Evolutionary conservation across 352 stramenopile genomes (phyloP).

Genomic region (Pythium apleroticum): DNA sequence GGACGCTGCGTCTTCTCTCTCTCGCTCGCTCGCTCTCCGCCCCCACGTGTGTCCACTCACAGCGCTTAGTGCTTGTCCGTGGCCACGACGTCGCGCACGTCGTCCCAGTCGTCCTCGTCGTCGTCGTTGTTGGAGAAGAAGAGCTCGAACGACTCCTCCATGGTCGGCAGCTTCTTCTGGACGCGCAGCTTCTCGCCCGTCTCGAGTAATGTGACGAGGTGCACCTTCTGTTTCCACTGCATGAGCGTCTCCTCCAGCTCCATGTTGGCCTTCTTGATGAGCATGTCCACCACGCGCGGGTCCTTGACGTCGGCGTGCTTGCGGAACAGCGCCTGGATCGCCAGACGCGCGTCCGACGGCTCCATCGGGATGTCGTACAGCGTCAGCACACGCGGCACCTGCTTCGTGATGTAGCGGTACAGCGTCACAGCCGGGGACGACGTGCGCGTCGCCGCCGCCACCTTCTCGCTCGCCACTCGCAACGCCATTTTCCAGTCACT

Average conservation of each 20-base stretch:
- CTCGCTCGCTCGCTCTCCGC: too few species aligned
- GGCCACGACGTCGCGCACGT: conserved; percentile 41
- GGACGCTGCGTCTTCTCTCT: not conserved
- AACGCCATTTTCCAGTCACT: conserved; percentile 60
- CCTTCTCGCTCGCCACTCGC: conserved; percentile 73
- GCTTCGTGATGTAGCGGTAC: conserved; percentile 89
- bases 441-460: conserved; percentile 40
- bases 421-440: conserved; percentile 77
- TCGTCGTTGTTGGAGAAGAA: conserved; percentile 75
- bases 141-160: conserved; percentile 73
- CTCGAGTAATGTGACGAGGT: conserved; percentile 89
- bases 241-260: conserved; percentile 96
- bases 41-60: too few species aligned
- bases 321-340: conserved; percentile 94
- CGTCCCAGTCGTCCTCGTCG: conserved; percentile 69
- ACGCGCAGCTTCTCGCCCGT: conserved; percentile 54
- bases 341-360: conserved; percentile 79
- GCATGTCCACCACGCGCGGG: conserved; percentile 92
- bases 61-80: conserved; percentile 35
- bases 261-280: conserved; percentile 98
- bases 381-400: conserved; percentile 95
- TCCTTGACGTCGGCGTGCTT: conserved; percentile 95
- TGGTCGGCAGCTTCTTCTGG: conserved; percentile 40
- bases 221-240: conserved; percentile 98
- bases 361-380: conserved; percentile 98